Evolutionary conservation across 805 yeast genomes (phyloP).

Genomic region (Pichia nakasei): DNA sequence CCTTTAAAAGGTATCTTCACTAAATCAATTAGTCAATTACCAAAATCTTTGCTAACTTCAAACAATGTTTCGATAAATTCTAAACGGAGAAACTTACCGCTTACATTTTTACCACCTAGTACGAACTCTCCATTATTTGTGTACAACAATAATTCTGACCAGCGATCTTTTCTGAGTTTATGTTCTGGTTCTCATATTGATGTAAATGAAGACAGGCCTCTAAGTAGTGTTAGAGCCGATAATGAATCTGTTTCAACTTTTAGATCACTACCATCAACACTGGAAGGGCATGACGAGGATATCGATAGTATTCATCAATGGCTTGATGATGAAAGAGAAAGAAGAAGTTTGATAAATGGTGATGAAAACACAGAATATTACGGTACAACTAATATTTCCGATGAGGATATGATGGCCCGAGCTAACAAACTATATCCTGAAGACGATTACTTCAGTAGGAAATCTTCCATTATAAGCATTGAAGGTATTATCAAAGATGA

Average conservation of each 20-base stretch:
- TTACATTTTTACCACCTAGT: slow-evolving; percentile 31
- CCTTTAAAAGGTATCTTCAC: slow-evolving; percentile 1
- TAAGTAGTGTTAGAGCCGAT: slow-evolving; percentile 13
- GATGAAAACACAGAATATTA: slow-evolving; percentile 11
- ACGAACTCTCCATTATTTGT: slow-evolving; percentile 29
- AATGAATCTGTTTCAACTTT: slow-evolving; percentile 26
- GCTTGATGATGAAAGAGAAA: slow-evolving; percentile 30
- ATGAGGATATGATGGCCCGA: slow-evolving; percentile 15
- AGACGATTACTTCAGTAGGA: not conserved
- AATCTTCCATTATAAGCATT: slow-evolving; percentile 9
- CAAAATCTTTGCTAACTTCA: slow-evolving; percentile 8
- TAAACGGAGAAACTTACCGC: slow-evolving; percentile 27
- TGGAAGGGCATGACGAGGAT: slow-evolving; percentile 28
- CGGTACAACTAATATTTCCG: slow-evolving; percentile 17
- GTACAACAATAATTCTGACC: slow-evolving; percentile 25
- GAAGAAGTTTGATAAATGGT: slow-evolving; percentile 20
- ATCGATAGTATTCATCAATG: slow-evolving; percentile 26
- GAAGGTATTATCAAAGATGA: slow-evolving; percentile 10
- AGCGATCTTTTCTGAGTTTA: slow-evolving; percentile 28
- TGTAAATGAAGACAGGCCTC: slow-evolving; percentile 11
- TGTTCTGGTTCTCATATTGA: slow-evolving; percentile 24
- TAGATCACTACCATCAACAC: slow-evolving; percentile 29
- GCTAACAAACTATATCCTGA: slow-evolving; percentile 22
- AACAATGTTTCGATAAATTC: slow-evolving; percentile 22
- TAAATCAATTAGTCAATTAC: slow-evolving; percentile 3